phyloP scores from a whole-genome alignment of 768 basidiomycete species.

The Naganishia randhawae region DNA sequence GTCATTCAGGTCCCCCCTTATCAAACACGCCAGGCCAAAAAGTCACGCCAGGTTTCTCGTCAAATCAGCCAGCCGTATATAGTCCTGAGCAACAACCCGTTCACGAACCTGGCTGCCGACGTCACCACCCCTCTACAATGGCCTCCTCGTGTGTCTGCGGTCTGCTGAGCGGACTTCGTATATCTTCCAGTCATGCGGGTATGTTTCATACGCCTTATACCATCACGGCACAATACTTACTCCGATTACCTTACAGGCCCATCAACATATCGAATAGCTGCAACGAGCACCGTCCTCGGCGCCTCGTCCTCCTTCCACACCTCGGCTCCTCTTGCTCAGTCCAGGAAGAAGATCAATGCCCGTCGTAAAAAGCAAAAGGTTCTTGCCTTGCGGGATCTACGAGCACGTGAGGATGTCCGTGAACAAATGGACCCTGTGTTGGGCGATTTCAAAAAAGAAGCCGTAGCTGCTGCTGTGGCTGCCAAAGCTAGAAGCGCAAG shows the following conservation, averaged over 20 bases:
- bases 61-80: neutral
- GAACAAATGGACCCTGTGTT: constrained; percentile 66
- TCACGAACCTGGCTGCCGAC: too few relatives aligned
- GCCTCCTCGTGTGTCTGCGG: constrained; percentile 11
- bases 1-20: neutral
- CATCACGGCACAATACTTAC: neutral
- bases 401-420: constrained; percentile 50
- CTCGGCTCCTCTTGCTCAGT: constrained; percentile 31
- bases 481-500: constrained; percentile 8
- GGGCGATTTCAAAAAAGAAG: constrained; percentile 61
- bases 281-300: neutral
- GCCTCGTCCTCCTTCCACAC: constrained; percentile 37
- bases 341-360: constrained; percentile 38
- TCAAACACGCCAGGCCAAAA: neutral
- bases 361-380: constrained; percentile 48
- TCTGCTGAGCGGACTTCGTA: neutral
- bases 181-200: constrained; percentile 10
- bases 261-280: constrained; percentile 8
- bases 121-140: neutral
- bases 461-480: constrained; percentile 32
- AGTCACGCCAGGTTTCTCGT: neutral
- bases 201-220: neutral
- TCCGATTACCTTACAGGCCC: neutral
- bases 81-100: neutral
- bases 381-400: constrained; percentile 55